Conservation (phyloP, 208 protist genomes). For the Trypanosoma mega region DNA sequence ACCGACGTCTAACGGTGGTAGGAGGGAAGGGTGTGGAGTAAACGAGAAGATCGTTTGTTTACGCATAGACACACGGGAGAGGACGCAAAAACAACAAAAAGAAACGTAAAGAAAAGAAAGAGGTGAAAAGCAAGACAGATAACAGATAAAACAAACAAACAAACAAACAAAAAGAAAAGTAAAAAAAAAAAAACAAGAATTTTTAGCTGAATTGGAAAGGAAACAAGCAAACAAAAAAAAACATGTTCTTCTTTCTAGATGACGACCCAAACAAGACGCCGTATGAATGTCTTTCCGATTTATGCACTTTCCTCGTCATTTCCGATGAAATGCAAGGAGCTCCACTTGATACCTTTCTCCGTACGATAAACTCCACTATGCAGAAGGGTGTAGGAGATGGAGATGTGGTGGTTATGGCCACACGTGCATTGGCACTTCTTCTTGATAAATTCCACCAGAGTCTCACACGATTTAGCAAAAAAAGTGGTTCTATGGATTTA, state of each 20-base stretch:
- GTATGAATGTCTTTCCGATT: conserved; percentile 43
- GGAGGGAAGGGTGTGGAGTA: no score
- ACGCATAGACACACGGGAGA: no score
- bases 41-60: no score
- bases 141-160: no score
- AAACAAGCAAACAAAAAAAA: background rate
- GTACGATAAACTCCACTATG: conserved; percentile 29
- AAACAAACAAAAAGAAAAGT: no score
- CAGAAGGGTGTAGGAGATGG: conserved; percentile 36
- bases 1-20: no score
- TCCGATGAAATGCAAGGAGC: conserved; percentile 28
- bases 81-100: no score
- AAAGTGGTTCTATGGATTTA: conserved; percentile 14
- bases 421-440: conserved; percentile 58
- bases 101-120: no score
- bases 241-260: conserved; percentile 20
- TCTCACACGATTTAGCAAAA: conserved; percentile 12
- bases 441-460: conserved; percentile 61
- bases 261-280: conserved; percentile 8
- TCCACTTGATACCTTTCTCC: conserved; percentile 30
- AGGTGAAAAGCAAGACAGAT: no score
- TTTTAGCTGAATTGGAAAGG: background rate
- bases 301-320: conserved; percentile 55
- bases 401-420: conserved; percentile 70
- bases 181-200: no score